Conservation (phyloP, 164 flowering plant species). For the Echeveria elegans region DNA sequence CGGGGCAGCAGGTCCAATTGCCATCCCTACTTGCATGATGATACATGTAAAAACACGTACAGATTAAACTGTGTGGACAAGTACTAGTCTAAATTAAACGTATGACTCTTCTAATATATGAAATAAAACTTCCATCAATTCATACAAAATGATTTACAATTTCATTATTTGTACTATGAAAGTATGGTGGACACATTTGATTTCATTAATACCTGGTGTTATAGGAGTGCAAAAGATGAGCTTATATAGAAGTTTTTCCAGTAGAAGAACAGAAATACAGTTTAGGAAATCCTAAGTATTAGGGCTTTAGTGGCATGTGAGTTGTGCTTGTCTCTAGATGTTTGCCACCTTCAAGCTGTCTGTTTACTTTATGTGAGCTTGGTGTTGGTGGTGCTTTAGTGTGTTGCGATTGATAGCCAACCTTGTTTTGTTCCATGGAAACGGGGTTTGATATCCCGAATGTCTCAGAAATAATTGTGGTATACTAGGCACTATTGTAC, state of each 20-base stretch:
- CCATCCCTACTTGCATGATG: too few species aligned
- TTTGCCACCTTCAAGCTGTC: not conserved
- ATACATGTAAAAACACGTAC: too few species aligned
- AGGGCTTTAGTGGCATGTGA: slow-evolving; percentile 2
- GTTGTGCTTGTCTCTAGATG: slow-evolving; percentile 5
- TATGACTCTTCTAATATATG: too few species aligned
- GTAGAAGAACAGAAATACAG: not conserved
- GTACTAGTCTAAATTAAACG: not conserved
- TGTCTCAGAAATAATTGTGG: slow-evolving; percentile 1
- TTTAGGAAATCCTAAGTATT: not conserved
- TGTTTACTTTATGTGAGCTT: not conserved
- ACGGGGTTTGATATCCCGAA: not conserved
- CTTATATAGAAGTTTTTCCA: not conserved
- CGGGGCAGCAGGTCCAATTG: too few species aligned
- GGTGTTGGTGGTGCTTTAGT: not conserved
- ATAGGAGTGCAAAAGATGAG: not conserved
- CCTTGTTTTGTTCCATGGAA: not conserved
- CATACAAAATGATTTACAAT: not conserved
- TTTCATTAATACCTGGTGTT: not conserved
- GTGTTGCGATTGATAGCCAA: not conserved
- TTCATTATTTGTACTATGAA: not conserved
- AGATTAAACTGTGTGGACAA: too few species aligned
- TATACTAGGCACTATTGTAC: not conserved
- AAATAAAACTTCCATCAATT: not conserved
- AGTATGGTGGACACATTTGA: not conserved